These are phyloP conservation scores for Noccaea bulbosa DNA, from an alignment of 345 rosid genomes.

Conservation along the genomic window DNA sequence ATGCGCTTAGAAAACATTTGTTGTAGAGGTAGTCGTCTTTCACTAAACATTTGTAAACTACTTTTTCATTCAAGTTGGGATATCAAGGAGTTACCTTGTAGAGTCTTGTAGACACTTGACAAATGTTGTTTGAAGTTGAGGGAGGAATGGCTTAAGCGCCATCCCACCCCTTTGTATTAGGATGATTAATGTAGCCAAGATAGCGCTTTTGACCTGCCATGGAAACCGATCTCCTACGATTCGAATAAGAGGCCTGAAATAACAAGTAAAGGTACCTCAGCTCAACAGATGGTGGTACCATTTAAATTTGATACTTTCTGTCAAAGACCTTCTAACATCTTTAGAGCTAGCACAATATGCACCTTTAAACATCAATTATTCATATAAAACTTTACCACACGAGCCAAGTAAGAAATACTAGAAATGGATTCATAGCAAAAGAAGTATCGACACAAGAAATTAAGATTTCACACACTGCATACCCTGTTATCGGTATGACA, in stretches of 20 bases:
- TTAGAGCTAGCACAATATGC: constrained; percentile 5
- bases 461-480: constrained; percentile 41
- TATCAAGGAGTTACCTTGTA: constrained; percentile 62
- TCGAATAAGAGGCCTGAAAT: constrained; percentile 91
- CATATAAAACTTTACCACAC: constrained; percentile 24
- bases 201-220: constrained; percentile 99
- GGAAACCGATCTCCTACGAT: constrained; percentile 97
- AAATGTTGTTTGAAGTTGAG: constrained; percentile 98
- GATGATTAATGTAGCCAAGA: constrained; percentile 78
- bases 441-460: constrained; percentile 18
- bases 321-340: constrained; percentile 7
- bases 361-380: constrained; percentile 13
- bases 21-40: constrained; percentile 2
- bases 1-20: background rate
- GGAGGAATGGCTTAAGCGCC: constrained; percentile 91
- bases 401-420: constrained; percentile 9
- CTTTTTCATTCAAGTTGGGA: constrained; percentile 10
- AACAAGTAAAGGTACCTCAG: constrained; percentile 31
- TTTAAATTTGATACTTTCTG: background rate
- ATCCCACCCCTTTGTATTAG: constrained; percentile 88
- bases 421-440: constrained; percentile 3
- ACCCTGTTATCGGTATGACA: constrained; percentile 98
- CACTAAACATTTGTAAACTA: constrained; percentile 8
- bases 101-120: constrained; percentile 90
- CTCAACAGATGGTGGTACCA: background rate